These are phyloP conservation scores for Exserohilum rostratum DNA, from an alignment of 2,329 filamentous ascomycete genomes.

Conservation along the genomic window DNA sequence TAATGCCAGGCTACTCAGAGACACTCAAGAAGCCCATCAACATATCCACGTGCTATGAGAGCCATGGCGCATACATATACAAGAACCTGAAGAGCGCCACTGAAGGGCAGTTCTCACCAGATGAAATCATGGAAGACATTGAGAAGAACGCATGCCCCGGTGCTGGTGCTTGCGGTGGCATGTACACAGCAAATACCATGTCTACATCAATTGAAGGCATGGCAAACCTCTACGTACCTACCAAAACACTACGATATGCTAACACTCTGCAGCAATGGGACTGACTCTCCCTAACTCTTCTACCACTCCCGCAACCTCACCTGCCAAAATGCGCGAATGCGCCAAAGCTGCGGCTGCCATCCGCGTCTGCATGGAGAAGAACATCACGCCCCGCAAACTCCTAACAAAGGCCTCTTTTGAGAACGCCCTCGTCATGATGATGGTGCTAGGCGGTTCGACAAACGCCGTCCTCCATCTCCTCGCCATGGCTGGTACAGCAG, in stretches of 20 bases:
- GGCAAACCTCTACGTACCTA: not conserved
- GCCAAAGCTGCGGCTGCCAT: conserved; percentile 80
- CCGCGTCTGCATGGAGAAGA: conserved; percentile 76
- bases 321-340: conserved; percentile 86
- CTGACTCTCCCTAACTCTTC: conserved; percentile 82
- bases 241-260: conserved; percentile 1
- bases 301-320: conserved; percentile 78
- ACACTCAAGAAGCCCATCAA: conserved; percentile 82
- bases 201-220: conserved; percentile 77
- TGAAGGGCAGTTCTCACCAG: conserved; percentile 69
- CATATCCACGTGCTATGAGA: conserved; percentile 87
- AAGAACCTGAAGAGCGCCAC: conserved; percentile 73
- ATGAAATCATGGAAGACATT: conserved; percentile 83
- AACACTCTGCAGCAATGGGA: conserved; percentile 68
- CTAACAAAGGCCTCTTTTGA: conserved; percentile 82
- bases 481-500: conserved; percentile 86
- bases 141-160: conserved; percentile 79
- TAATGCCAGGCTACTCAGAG: conserved; percentile 81
- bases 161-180: conserved; percentile 83
- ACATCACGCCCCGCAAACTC: conserved; percentile 81
- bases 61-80: conserved; percentile 81
- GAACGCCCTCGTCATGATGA: conserved; percentile 87
- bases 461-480: conserved; percentile 89
- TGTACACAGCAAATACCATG: conserved; percentile 97
- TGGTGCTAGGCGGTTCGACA: conserved; percentile 88